Evolutionary conservation across 2,329 filamentous ascomycete genomes (phyloP).

Genomic region (Onygenales sp.): DNA sequence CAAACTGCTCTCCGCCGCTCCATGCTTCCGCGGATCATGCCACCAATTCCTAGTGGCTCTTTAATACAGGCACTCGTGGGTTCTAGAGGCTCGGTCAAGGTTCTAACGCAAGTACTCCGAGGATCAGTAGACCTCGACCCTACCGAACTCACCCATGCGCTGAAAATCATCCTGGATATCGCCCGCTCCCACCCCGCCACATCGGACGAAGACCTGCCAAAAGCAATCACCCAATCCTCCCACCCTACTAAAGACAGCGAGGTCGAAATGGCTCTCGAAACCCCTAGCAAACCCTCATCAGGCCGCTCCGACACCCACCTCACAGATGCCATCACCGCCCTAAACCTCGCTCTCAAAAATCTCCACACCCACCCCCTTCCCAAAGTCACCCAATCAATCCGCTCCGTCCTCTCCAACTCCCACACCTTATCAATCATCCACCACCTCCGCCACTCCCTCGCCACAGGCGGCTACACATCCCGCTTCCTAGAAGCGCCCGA

Average conservation of each 20-base stretch:
- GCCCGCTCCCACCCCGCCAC: slow-evolving; percentile 25
- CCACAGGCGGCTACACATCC: slow-evolving; percentile 32
- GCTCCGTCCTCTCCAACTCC: slow-evolving; percentile 28
- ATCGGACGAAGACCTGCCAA: slow-evolving; percentile 23
- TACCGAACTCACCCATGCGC: slow-evolving; percentile 30
- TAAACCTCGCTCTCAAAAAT: slow-evolving; percentile 29
- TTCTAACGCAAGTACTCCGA: slow-evolving; percentile 28
- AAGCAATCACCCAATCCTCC: slow-evolving; percentile 20
- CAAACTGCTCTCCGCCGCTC: slow-evolving; percentile 29
- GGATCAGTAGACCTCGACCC: slow-evolving; percentile 25
- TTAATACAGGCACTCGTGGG: slow-evolving; percentile 31
- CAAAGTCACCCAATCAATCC: slow-evolving; percentile 24
- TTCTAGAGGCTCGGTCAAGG: slow-evolving; percentile 28
- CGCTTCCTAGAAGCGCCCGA: slow-evolving; percentile 32
- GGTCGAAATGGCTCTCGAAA: slow-evolving; percentile 9
- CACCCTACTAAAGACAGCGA: slow-evolving; percentile 11
- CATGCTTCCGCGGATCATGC: slow-evolving; percentile 25
- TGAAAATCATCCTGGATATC: slow-evolving; percentile 30
- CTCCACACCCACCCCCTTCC: slow-evolving; percentile 25
- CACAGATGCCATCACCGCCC: slow-evolving; percentile 26
- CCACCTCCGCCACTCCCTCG: slow-evolving; percentile 35
- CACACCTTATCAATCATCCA: slow-evolving; percentile 32
- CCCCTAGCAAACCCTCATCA: slow-evolving; percentile 1
- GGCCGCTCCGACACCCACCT: slow-evolving; percentile 13
- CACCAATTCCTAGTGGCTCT: slow-evolving; percentile 27